Conservation (phyloP, 495 filamentous ascomycete species). For the Podospora appendiculata region DNA sequence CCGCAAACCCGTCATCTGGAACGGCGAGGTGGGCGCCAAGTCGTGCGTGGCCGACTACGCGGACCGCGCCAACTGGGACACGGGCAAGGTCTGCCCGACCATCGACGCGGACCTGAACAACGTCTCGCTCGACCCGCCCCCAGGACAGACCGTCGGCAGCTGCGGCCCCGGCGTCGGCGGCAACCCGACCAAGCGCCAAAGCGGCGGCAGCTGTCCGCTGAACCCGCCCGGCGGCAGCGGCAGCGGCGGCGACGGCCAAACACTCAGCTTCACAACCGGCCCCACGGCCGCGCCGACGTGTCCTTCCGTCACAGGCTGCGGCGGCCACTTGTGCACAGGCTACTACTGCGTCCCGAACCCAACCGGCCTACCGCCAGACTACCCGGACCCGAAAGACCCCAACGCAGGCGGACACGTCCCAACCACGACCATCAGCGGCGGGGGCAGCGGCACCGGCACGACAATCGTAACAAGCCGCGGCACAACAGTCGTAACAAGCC, state of each 20-base stretch:
- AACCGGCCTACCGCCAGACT: background rate
- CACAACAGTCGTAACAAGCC: no score
- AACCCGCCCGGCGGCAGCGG: background rate
- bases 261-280: background rate
- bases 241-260: background rate
- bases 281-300: background rate
- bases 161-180: no score
- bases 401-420: background rate
- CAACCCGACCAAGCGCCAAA: no score
- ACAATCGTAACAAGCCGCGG: no score
- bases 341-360: constrained; percentile 7
- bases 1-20: background rate
- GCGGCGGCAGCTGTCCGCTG: no score
- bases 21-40: background rate
- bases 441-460: no score
- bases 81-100: no score
- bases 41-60: background rate
- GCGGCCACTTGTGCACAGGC: constrained; percentile 8
- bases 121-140: no score
- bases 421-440: no score
- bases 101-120: no score
- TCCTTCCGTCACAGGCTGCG: constrained; percentile 1
- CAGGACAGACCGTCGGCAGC: no score
- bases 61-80: no score
- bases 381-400: constrained; percentile 5